Evolutionary conservation across 208 protist species (phyloP).

Genomic region (Crithidia bombi): DNA sequence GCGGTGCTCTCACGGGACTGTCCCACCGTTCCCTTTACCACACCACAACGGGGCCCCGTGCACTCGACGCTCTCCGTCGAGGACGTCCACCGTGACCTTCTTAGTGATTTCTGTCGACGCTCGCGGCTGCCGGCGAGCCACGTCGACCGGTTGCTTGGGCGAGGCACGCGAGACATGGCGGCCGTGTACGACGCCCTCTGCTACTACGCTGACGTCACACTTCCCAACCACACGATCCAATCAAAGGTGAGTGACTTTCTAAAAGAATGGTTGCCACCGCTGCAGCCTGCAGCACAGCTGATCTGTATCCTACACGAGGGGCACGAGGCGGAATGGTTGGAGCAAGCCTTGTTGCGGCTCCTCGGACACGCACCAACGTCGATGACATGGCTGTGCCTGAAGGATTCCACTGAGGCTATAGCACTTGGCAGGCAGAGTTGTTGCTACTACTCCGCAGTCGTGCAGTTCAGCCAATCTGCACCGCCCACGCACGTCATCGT

Average conservation of each 20-base stretch:
- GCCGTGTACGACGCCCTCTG: conserved; percentile 23
- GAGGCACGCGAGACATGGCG: neutral
- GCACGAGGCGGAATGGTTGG: conserved; percentile 37
- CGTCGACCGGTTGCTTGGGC: neutral
- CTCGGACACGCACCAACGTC: conserved; percentile 8
- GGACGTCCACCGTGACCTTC: neutral
- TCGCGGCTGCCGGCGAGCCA: neutral
- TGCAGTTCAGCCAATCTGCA: neutral
- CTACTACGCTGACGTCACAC: conserved; percentile 5
- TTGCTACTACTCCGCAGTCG: conserved; percentile 21
- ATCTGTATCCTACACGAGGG: conserved; percentile 39
- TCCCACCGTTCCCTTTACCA: neutral
- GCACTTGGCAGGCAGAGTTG: neutral
- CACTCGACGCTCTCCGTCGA: neutral
- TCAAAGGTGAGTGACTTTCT: conserved; percentile 7
- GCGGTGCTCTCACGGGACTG: neutral
- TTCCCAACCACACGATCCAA: neutral
- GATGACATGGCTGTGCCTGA: conserved; percentile 32
- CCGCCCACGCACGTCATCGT: neutral
- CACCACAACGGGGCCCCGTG: neutral
- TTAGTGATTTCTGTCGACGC: conserved; percentile 1
- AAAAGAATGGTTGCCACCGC: conserved; percentile 8
- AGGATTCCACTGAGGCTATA: neutral
- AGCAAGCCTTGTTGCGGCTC: conserved; percentile 22
- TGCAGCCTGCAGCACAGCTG: conserved; percentile 23